Percentiles rank a stretch among this genome's conserved stretches.
phyloP scores from a whole-genome alignment of 176 grass and related monocot genomes.

The Lolium perenne region DNA sequence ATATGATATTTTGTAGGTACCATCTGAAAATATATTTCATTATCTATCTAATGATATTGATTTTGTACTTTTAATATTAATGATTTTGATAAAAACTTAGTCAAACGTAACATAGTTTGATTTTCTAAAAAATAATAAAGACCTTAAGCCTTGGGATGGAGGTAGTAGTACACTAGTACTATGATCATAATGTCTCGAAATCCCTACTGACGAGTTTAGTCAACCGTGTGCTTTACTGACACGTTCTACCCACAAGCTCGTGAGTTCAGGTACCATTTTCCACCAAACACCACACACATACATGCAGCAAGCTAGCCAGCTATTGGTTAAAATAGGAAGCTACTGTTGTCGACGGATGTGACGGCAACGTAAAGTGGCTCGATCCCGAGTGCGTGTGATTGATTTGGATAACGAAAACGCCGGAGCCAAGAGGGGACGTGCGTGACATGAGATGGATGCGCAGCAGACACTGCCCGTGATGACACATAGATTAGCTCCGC shows the following conservation, averaged over 20 bases:
- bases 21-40: too few relatives aligned
- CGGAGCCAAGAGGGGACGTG: background rate
- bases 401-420: background rate
- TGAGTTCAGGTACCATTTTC: background rate
- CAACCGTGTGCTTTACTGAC: background rate
- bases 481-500: background rate
- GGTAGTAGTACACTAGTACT: background rate
- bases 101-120: too few relatives aligned
- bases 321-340: background rate
- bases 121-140: too few relatives aligned
- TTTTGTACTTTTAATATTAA: too few relatives aligned
- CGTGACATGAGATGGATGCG: constrained; percentile 24
- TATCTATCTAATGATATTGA: too few relatives aligned
- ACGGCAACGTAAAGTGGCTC: background rate
- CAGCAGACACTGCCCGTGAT: background rate
- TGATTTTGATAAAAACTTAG: too few relatives aligned
- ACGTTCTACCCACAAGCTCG: background rate
- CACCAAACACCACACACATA: background rate
- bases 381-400: constrained; percentile 5
- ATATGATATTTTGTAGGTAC: too few relatives aligned
- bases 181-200: background rate
- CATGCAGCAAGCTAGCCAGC: background rate
- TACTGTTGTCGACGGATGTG: constrained; percentile 59
- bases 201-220: background rate
- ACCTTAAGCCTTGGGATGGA: too few relatives aligned